Evolutionary conservation across 331 rosid species (phyloP), one percentile per base, ranked within the genome.

Genomic region (Quercus phellos): DNA sequence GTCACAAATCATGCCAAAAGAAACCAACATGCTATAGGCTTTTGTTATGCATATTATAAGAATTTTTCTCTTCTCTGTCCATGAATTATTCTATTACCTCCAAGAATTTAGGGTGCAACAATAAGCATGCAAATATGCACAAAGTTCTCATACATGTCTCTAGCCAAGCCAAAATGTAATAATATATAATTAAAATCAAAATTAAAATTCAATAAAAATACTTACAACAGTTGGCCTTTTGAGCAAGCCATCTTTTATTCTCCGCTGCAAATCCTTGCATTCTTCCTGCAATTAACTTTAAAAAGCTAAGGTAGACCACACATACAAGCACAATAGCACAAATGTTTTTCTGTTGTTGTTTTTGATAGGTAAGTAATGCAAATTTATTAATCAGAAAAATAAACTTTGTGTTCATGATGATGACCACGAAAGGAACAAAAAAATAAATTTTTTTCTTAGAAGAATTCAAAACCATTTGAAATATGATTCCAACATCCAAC

Each of bases 261-360:
- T 90, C 67, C 69, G 87, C 73, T 30, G 78, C 83, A 92, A 84
- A 85, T 92, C 92, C 74, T 86, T 79, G 68, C 92, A 92, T 87
- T 92, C 97, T 70, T 82, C 97, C 96, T 92, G 84, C 74, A 83
- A 84, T 51, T 84, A 21, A 68, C 68, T 74, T 63, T 75, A 68
- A 67, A 54, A 17, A 56, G 42, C 43, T 67, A 73, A 79, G 81
- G 76, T 78, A 11, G 77, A 55, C 79, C 14, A 70, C 64, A 79
- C 51, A 56, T 58, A 63, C 24, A 82, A 83, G 42, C 54, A 76
- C 26, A 72, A 80, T 54, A 55, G 43, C 27, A 76, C 24, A 38
- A 69, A 42, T 55, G 67, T 73, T 38, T 8, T 38, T 8, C 0
- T 38, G 46, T 38, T 8, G 46, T 38, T 38, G 3, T 8, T 38